These are phyloP conservation scores for Ophiocordyceps australis DNA, from an alignment of 2,329 filamentous ascomycete species.

Conservation along the genomic window DNA sequence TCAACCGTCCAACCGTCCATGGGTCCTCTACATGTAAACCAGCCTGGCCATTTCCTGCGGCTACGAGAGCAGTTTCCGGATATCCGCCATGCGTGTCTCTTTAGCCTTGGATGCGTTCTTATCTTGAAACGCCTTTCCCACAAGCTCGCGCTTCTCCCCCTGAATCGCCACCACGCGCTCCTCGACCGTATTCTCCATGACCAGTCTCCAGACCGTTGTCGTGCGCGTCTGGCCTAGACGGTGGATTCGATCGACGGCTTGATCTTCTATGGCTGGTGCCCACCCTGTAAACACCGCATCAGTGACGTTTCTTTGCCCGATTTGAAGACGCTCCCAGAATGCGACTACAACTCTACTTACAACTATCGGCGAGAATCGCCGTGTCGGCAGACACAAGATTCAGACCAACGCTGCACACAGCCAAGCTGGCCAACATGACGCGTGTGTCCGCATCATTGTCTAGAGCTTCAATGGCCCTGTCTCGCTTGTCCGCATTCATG, in stretches of 20 bases:
- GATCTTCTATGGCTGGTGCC: constrained; percentile 84
- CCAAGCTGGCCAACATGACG: constrained; percentile 65
- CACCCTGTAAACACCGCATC: too few relatives aligned
- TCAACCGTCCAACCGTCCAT: too few relatives aligned
- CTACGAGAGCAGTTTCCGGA: constrained; percentile 26
- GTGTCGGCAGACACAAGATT: constrained; percentile 78
- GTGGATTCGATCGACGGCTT: constrained; percentile 78
- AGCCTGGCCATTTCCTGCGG: too few relatives aligned
- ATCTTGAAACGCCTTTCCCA: constrained; percentile 65
- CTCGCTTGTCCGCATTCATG: constrained; percentile 55
- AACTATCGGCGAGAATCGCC: constrained; percentile 67
- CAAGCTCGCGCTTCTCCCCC: constrained; percentile 58
- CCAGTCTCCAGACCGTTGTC: constrained; percentile 63
- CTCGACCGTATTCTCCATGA: constrained; percentile 68
- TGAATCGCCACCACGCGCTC: constrained; percentile 67
- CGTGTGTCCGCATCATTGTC: constrained; percentile 48
- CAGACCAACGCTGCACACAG: constrained; percentile 69
- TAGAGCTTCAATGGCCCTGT: constrained; percentile 49
- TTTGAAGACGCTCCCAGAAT: too few relatives aligned
- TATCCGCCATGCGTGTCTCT: constrained; percentile 37
- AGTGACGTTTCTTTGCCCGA: too few relatives aligned
- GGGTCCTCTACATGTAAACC: too few relatives aligned
- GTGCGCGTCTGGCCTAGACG: constrained; percentile 65
- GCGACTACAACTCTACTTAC: constrained; percentile 15
- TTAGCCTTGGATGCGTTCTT: constrained; percentile 38